A percentile compares a stretch with the other conserved stretches of the same genome.
Conservation (phyloP, 345 rosid species). For the Salix caprea region DNA sequence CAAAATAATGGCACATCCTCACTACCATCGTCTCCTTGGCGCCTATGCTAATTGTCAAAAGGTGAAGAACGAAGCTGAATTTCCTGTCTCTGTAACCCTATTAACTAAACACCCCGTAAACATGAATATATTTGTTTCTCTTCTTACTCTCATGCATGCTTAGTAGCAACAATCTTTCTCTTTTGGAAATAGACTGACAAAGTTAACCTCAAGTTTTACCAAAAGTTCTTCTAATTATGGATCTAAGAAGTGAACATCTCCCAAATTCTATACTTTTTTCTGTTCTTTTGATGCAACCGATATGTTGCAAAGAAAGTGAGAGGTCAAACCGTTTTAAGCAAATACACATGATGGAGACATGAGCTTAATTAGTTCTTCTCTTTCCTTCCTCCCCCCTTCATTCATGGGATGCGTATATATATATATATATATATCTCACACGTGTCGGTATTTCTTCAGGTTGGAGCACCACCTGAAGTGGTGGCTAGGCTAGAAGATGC, state of each 20-base stretch:
- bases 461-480: conserved; percentile 93
- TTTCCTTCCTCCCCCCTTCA: not conserved
- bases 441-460: conserved; percentile 33
- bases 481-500: conserved; percentile 78
- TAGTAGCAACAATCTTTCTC: not conserved
- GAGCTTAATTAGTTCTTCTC: not conserved
- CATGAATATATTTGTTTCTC: not conserved
- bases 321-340: conserved; percentile 16
- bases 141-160: not conserved
- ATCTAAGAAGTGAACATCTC: not conserved
- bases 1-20: conserved; percentile 98
- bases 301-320: conserved; percentile 14
- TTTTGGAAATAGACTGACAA: not conserved
- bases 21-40: conserved; percentile 83
- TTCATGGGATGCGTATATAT: not conserved
- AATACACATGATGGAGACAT: conserved; percentile 12
- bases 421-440: not conserved
- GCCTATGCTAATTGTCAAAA: conserved; percentile 93
- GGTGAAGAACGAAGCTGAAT: conserved; percentile 35
- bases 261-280: not conserved
- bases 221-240: not conserved
- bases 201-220: not conserved
- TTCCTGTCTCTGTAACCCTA: not conserved
- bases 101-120: not conserved
- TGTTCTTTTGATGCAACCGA: not conserved